These are phyloP conservation scores for Fraxinus baroniana DNA, from an alignment of 305 asterid species.

Conservation along the genomic window DNA sequence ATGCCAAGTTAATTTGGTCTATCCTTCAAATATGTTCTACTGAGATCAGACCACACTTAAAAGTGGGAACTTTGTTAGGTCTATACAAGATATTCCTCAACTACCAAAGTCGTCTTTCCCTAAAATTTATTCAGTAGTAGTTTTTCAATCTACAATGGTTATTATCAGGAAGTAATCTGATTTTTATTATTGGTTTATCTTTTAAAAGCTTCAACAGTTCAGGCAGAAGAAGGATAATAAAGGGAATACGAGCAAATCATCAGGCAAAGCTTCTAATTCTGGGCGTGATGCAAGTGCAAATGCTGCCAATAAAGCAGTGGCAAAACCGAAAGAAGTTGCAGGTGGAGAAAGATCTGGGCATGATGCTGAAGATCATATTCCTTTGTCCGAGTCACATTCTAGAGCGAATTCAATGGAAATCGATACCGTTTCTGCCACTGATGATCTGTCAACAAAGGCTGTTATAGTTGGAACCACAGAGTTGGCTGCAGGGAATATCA, in stretches of 20 bases:
- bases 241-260: conserved; percentile 55
- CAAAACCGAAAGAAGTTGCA: conserved; percentile 30
- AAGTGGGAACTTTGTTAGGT: not conserved
- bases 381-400: conserved; percentile 42
- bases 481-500: conserved; percentile 25
- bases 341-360: conserved; percentile 43
- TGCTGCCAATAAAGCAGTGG: conserved; percentile 34
- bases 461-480: conserved; percentile 33
- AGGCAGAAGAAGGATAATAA: conserved; percentile 85
- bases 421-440: conserved; percentile 32
- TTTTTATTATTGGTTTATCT: conserved; percentile 4
- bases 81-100: not conserved
- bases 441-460: conserved; percentile 33
- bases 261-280: conserved; percentile 61
- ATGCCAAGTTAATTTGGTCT: not conserved
- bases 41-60: not conserved
- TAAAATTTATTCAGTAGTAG: not conserved
- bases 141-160: not conserved
- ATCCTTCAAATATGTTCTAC: not conserved
- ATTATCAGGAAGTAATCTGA: not conserved
- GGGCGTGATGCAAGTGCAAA: conserved; percentile 43
- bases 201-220: conserved; percentile 82
- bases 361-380: conserved; percentile 29
- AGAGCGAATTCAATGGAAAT: conserved; percentile 32
- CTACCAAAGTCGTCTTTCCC: not conserved